These are phyloP conservation scores for Actinomortierella ambigua DNA, from an alignment of 371 early-diverging fungal species.

Conservation along the genomic window DNA sequence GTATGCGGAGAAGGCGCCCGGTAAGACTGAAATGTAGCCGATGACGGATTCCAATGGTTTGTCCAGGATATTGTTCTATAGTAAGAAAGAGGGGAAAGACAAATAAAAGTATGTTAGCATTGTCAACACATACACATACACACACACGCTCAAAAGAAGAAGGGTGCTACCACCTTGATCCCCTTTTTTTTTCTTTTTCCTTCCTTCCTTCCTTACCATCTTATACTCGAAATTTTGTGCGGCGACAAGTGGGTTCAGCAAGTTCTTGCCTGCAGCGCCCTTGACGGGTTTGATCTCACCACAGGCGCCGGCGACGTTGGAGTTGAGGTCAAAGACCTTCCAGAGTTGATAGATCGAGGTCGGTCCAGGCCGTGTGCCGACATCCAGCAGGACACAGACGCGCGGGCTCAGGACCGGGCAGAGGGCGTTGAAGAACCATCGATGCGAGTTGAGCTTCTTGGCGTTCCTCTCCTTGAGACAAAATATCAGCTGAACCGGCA, in stretches of 20 bases:
- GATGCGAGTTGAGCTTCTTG: slow-evolving; percentile 88
- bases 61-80: slow-evolving; percentile 76
- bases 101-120: slow-evolving; percentile 42
- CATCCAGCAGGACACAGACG: slow-evolving; percentile 79
- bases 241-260: slow-evolving; percentile 77
- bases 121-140: neutral
- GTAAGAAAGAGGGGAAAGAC: neutral
- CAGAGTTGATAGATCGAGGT: slow-evolving; percentile 70
- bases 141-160: neutral
- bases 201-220: slow-evolving; percentile 47
- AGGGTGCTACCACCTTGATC: slow-evolving; percentile 2
- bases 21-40: slow-evolving; percentile 85
- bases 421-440: slow-evolving; percentile 89
- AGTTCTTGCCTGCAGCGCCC: slow-evolving; percentile 58
- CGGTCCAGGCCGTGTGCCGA: slow-evolving; percentile 69
- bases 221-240: slow-evolving; percentile 89
- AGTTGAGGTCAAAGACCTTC: slow-evolving; percentile 68
- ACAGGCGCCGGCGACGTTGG: slow-evolving; percentile 79
- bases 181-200: too few relatives aligned
- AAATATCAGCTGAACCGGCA: slow-evolving; percentile 82
- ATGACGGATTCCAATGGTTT: slow-evolving; percentile 84
- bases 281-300: slow-evolving; percentile 70
- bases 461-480: slow-evolving; percentile 88
- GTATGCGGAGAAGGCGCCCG: slow-evolving; percentile 79
- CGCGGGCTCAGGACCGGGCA: slow-evolving; percentile 70